A percentile compares a stretch with the other conserved stretches of the same genome.
Evolutionary conservation across 2,329 filamentous ascomycete genomes (phyloP).

Genomic region (Alternaria triticimaculans): DNA sequence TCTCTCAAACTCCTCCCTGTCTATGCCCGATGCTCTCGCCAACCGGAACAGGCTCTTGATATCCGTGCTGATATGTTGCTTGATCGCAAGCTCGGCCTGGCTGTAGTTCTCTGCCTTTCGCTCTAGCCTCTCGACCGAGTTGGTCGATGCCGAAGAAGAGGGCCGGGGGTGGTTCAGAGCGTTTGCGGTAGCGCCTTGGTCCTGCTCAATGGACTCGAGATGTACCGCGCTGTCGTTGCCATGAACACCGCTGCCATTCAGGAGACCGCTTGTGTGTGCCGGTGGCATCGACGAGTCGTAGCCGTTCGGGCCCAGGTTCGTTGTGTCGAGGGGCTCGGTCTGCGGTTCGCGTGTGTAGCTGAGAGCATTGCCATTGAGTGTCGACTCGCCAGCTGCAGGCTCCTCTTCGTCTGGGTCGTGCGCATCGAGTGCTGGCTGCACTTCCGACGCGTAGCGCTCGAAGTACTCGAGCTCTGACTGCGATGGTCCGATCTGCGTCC

Average conservation of each 20-base stretch:
- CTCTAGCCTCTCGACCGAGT: constrained; percentile 66
- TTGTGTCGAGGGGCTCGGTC: constrained; percentile 53
- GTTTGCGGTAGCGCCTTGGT: constrained; percentile 30
- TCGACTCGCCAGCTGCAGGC: constrained; percentile 56
- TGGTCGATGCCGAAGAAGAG: constrained; percentile 51
- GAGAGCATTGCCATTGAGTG: constrained; percentile 61
- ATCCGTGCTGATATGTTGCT: constrained; percentile 78
- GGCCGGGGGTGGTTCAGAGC: constrained; percentile 45
- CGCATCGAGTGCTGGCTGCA: constrained; percentile 81
- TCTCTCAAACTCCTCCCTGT: constrained; percentile 75
- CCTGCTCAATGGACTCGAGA: constrained; percentile 29
- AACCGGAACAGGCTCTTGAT: constrained; percentile 78
- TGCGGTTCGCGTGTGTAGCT: constrained; percentile 49
- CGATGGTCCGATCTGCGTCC: constrained; percentile 42
- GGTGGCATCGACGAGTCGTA: constrained; percentile 44
- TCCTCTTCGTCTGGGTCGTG: constrained; percentile 78
- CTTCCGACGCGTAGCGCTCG: constrained; percentile 73
- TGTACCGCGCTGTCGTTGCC: constrained; percentile 29
- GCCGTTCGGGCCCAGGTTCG: constrained; percentile 37
- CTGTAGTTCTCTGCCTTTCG: constrained; percentile 63
- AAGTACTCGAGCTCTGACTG: constrained; percentile 74
- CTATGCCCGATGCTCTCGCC: constrained; percentile 73
- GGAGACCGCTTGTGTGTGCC: constrained; percentile 17
- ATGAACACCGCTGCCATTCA: not conserved
- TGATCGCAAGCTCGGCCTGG: constrained; percentile 74